Base-by-base conservation (phyloP, 139 green algal genomes). In the Medakamo hakoo region DNA sequence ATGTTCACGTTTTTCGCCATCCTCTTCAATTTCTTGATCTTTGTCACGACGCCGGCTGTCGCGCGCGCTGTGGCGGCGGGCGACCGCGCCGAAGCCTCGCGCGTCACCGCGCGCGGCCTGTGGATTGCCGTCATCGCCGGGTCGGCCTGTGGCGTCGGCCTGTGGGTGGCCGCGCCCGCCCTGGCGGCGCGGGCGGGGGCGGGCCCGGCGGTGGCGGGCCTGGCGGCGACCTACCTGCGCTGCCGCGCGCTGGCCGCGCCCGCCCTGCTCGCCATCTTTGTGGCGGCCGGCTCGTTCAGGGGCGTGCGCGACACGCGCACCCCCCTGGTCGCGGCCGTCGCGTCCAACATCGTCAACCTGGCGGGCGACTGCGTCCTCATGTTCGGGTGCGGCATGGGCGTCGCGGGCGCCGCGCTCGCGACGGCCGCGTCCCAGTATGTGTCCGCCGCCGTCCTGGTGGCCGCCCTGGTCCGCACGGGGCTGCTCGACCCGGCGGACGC, bases 401-500 rank as follows among this genome's bases (percentile, higher is more conserved):
- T 89, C 28, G 60, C 68, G 55, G 82, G 82, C 1, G 82, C 82
- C 3, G 82, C 78, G 4, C 49, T 71, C 0, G 84, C 76, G 0
- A 85, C 82, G 4, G 75, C 80, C 2, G 65, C 74, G 2, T 78
- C 78, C 2, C 81, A 88, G 73, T 82, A 72, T 31, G 32, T 70
- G 26, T 75, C 70, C 1, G 76, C 73, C 1, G 66, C 19, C 27
- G 65, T 65, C 32, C 58, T 83, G 25, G 31, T 79, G 59, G 63
- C 48, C 27, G 57, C 65, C 40, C 60, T 83, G 52, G 30, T 48
- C 0, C 27, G 57, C 23, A 61, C 14, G 27, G 58, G 65, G 60
- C 26, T 59, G 19, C 70, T 77, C 20, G 27, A 59, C 49, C 27
- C 60, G 18, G 23, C 27, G 0, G 71, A 73, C 69, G 27, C 73